Percentiles rank a stretch among this genome's conserved stretches.
phyloP scores from a whole-genome alignment of 306 rosid species.

The Pyrus bretschneideri region DNA sequence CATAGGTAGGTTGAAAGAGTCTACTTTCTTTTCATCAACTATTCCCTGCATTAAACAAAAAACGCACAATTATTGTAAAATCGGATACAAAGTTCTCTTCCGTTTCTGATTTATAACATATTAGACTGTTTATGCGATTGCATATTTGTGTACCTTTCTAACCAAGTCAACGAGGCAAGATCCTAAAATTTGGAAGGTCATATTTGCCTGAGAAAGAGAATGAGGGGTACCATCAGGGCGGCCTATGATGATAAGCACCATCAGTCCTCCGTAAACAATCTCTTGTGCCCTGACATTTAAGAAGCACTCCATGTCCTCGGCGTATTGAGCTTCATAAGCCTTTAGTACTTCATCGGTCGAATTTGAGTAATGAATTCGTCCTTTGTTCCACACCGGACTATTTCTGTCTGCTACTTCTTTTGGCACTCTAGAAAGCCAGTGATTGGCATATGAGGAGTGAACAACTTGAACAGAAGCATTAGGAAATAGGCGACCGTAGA shows the following conservation, averaged over 20 bases:
- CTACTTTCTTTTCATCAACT: conserved; percentile 12
- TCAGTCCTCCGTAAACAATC: conserved; percentile 25
- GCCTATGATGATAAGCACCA: conserved; percentile 16
- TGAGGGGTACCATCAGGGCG: conserved; percentile 1
- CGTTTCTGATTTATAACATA: too few species aligned
- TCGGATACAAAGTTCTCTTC: neutral
- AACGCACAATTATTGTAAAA: neutral
- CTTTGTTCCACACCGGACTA: conserved; percentile 20
- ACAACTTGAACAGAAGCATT: conserved; percentile 16
- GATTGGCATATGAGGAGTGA: conserved; percentile 15
- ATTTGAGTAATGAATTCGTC: conserved; percentile 13
- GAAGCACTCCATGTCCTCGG: conserved; percentile 25
- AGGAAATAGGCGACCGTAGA: conserved; percentile 24
- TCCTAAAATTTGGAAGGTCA: neutral
- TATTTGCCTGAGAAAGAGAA: conserved; percentile 1
- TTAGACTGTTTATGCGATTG: too few species aligned
- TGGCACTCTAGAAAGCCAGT: conserved; percentile 30
- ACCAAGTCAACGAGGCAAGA: conserved; percentile 16
- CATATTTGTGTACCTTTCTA: conserved; percentile 8
- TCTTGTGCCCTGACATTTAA: conserved; percentile 29
- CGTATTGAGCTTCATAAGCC: conserved; percentile 22
- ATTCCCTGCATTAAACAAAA: conserved; percentile 3
- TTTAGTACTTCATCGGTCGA: conserved; percentile 8
- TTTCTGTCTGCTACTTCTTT: neutral
- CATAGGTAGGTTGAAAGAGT: conserved; percentile 12